phyloP scores from a whole-genome alignment of 805 yeast genomes.

The Wickerhamiella dianesei region DNA sequence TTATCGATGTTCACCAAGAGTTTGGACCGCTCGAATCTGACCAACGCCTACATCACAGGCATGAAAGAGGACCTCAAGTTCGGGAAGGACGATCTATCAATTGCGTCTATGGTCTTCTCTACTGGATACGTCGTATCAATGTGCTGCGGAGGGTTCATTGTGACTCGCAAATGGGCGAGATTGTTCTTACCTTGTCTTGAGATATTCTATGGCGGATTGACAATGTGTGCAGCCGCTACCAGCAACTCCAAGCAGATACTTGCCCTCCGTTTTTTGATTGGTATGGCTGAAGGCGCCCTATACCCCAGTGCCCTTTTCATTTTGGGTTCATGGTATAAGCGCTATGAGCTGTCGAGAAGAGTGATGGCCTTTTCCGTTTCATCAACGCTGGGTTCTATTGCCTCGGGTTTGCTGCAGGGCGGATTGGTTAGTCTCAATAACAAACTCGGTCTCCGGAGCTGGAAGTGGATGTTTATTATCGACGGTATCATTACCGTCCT shows the following conservation, averaged over 20 bases:
- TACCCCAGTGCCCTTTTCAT: constrained; percentile 32
- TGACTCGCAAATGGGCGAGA: constrained; percentile 26
- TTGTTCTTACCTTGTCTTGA: constrained; percentile 27
- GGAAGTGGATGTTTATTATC: constrained; percentile 59
- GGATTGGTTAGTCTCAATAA: constrained; percentile 16
- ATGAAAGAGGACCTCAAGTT: constrained; percentile 36
- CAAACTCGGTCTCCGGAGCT: constrained; percentile 33
- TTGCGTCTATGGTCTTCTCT: constrained; percentile 31
- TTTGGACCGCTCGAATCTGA: constrained; percentile 36
- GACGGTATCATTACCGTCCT: constrained; percentile 39
- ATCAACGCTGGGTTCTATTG: constrained; percentile 31
- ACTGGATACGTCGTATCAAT: constrained; percentile 38
- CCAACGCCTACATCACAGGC: constrained; percentile 44
- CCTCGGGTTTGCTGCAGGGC: constrained; percentile 33
- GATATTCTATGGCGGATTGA: constrained; percentile 28
- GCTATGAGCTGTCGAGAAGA: constrained; percentile 32
- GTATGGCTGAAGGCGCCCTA: constrained; percentile 33
- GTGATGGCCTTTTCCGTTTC: constrained; percentile 31
- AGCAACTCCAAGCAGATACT: constrained; percentile 25
- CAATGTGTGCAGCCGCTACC: constrained; percentile 26
- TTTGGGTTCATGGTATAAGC: constrained; percentile 35
- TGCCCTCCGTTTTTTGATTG: constrained; percentile 33
- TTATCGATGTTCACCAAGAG: constrained; percentile 35
- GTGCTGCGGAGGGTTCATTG: constrained; percentile 28
- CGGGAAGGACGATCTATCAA: constrained; percentile 34